phyloP scores from a whole-genome alignment of 345 rosid species.

The Iberis pinnata region DNA sequence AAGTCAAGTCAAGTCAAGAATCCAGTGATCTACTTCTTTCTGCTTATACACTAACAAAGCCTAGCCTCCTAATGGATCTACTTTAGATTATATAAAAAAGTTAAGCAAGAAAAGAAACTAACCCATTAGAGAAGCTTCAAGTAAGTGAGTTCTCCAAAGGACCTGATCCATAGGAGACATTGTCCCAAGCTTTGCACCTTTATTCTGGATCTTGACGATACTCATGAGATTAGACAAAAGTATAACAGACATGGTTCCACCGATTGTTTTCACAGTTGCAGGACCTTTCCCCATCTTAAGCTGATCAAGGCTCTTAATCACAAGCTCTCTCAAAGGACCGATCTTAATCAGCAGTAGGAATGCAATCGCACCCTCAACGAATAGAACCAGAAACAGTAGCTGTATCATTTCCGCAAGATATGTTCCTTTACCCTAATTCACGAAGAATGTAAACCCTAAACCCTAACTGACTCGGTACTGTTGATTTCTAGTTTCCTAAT shows the following conservation, averaged over 20 bases:
- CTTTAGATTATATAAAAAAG: background rate
- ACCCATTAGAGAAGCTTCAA: constrained; percentile 96
- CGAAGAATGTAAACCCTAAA: background rate
- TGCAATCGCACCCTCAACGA: constrained; percentile 65
- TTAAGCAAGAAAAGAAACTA: constrained; percentile 1
- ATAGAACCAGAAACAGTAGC: constrained; percentile 69
- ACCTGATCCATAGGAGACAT: constrained; percentile 99
- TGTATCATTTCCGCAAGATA: constrained; percentile 51
- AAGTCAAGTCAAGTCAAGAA: background rate
- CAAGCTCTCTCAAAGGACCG: constrained; percentile 88
- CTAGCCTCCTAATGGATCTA: background rate
- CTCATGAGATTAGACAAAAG: constrained; percentile 74
- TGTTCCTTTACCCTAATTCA: constrained; percentile 22
- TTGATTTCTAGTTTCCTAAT: background rate
- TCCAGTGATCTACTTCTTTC: no score
- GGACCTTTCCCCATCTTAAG: constrained; percentile 83
- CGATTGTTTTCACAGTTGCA: constrained; percentile 91
- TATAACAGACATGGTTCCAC: constrained; percentile 82
- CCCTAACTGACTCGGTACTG: no score
- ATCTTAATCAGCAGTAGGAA: constrained; percentile 68
- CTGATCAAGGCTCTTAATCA: constrained; percentile 82
- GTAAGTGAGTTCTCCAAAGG: constrained; percentile 95
- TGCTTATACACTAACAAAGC: no score
- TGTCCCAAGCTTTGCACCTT: constrained; percentile 93
- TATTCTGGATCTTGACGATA: constrained; percentile 91